phyloP scores from a whole-genome alignment of 306 rosid genomes.

The Castanea mollissima region DNA sequence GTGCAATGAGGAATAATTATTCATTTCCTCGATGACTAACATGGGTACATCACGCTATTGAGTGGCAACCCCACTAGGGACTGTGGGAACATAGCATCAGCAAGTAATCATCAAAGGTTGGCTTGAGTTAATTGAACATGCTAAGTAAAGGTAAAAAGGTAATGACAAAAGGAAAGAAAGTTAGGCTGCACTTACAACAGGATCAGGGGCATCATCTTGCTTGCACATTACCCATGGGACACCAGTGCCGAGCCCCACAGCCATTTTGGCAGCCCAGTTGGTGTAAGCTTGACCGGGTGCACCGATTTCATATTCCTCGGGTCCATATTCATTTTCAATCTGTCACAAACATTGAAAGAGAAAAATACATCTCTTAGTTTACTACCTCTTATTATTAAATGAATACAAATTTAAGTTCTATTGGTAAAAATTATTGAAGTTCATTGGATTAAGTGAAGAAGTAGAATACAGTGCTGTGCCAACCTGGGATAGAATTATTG shows the following conservation, averaged over 20 bases:
- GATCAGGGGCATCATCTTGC: constrained; percentile 99
- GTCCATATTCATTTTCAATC: constrained; percentile 99
- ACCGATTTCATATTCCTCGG: constrained; percentile 84
- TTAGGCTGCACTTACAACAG: constrained; percentile 60
- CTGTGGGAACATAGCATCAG: constrained; percentile 17
- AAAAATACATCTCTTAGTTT: constrained; percentile 18
- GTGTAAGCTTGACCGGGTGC: constrained; percentile 78
- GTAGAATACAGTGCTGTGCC: background rate
- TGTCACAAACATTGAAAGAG: constrained; percentile 32
- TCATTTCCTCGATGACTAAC: constrained; percentile 22
- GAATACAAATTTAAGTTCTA: background rate
- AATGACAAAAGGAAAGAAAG: constrained; percentile 7
- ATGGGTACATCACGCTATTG: constrained; percentile 24
- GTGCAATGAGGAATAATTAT: constrained; percentile 32
- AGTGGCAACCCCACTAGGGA: constrained; percentile 39
- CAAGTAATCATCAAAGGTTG: background rate
- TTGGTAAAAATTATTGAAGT: background rate
- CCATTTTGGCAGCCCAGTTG: constrained; percentile 95
- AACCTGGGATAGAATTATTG: constrained; percentile 95
- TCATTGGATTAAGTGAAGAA: constrained; percentile 16
- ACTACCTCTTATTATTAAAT: constrained; percentile 12
- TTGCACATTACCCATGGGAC: constrained; percentile 99
- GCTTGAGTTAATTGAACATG: constrained; percentile 10
- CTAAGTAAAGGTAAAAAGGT: constrained; percentile 11
- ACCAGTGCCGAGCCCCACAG: constrained; percentile 82